Percentiles rank a stretch among this genome's conserved stretches.
These are phyloP conservation scores for Ustilago nuda DNA, from an alignment of 1,284 basidiomycete genomes.

Conservation along the genomic window DNA sequence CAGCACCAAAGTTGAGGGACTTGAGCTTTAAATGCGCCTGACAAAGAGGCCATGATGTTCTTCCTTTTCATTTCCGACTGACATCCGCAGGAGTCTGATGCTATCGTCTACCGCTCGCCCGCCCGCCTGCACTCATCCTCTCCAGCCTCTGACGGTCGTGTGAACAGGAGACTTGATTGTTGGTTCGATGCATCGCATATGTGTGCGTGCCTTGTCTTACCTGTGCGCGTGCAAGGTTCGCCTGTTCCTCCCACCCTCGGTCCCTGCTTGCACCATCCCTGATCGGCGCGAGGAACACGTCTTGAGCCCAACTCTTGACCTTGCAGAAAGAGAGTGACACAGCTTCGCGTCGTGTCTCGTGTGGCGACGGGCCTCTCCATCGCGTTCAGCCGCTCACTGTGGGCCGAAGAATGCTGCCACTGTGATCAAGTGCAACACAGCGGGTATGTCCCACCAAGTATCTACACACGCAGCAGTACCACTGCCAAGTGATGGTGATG, in stretches of 20 bases:
- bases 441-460: neutral
- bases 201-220: neutral
- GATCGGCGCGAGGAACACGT: neutral
- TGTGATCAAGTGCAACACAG: neutral
- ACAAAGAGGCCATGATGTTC: neutral
- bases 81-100: conserved; percentile 1
- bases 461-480: neutral
- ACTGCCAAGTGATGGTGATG: neutral
- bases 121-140: neutral
- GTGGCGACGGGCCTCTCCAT: neutral
- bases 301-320: neutral
- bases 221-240: neutral
- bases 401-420: neutral
- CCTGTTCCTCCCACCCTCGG: neutral
- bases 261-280: neutral
- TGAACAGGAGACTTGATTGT: conserved; percentile 4
- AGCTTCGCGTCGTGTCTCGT: neutral
- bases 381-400: neutral
- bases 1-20: neutral
- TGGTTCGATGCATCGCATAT: conserved; percentile 1
- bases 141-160: conserved; percentile 31
- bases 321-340: neutral
- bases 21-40: neutral
- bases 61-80: neutral
- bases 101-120: neutral